Evolutionary conservation across 1,139 yeast genomes (phyloP), one percentile per base, ranked within the genome.

Genomic region (Pichia norvegensis): DNA sequence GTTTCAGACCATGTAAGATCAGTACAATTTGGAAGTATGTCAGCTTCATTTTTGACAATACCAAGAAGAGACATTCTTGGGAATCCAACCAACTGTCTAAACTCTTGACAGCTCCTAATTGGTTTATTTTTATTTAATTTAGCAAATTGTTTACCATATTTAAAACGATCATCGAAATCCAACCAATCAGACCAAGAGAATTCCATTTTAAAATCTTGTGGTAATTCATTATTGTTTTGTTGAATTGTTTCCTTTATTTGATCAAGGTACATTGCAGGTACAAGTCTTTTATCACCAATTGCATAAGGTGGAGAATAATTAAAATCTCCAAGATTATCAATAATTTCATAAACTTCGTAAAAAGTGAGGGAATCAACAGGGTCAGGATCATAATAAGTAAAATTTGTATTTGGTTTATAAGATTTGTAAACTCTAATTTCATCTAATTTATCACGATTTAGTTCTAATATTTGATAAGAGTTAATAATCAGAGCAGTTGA

Each of bases 171-270:
- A 29, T 56, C 54, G 40, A 60, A 43, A 48, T 60, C 53, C 11
- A 58, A 44, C 65, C 65, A 61, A 41, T 58, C 59, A 10, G 42
- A 33, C 65, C 65, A 61, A 13, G 49, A 45, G 46, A 61, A 61
- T 1, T 53, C 51, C 1, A 57, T 23, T 17, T 36, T 36, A 22
- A 53, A 52, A 4, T 44, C 21, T 4, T 22, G 29, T n/a, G 40
- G 10, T 23, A 47, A 29, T 20, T 35, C 37, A 8, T 13, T n/a
- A 14, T 38, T 29, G n/a, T 40, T 36, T 13, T 23, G 42, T 4
- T 19, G n/a, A 6, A 47, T 21, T 16, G 33, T 23, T 14, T 36
- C 13, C 7, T 22, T 13, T 7, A 47, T 29, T 10, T 39, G 14
- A 22, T 42, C 36, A 11, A 47, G 16, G 27, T 47, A 45, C 9